Evolutionary conservation across 306 rosid genomes (phyloP), one percentile per base, ranked within the genome.

Genomic region (Vigna mungo): DNA sequence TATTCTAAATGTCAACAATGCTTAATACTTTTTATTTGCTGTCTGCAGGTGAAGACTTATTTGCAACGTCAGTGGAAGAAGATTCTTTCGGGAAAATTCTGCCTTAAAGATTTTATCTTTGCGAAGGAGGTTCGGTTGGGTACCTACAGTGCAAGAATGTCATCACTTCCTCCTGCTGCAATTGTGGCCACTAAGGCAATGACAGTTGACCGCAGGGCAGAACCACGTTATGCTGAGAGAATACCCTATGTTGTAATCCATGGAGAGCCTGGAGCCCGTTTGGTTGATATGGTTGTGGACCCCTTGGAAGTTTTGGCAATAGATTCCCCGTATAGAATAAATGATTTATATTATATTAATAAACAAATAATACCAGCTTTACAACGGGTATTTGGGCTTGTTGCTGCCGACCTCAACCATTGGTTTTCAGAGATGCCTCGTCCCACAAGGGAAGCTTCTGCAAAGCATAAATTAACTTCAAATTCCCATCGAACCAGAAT

Each of bases 121-220:
- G 95, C 97, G 62, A 94, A 94, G 85, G 98, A 94, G 89, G 97
- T 94, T 80, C 91, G 96, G 70, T 64, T 92, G 66, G 98, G 97
- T 70, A 89, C 92, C 70, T 94, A 94, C 83, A 84, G 91, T 70
- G 68, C 86, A 17, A 90, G 89, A 87, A 79, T 85, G 58, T 88
- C 96, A n/a, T 89, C 92, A 58, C 95, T 94, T 83, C 98, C 97
- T 81, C 97, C 98, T 18, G 96, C 96, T 25, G 98, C 98, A 80
- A 89, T 94, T 85, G 98, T 94, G 49, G 97, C 98, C 77, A 81
- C 88, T 15, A 94, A 94, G 85, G 98, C 97, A 34, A 92, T 87
- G 93, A 89, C 86, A 84, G 73, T 73, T 67, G 97, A 94, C 78
- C 97, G 89, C 30, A 90, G 98, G 85, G 96, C 96, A 34, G 98